Evolutionary conservation across 208 protist species (phyloP).

Genomic region (Trypanosomatidae sp.): DNA sequence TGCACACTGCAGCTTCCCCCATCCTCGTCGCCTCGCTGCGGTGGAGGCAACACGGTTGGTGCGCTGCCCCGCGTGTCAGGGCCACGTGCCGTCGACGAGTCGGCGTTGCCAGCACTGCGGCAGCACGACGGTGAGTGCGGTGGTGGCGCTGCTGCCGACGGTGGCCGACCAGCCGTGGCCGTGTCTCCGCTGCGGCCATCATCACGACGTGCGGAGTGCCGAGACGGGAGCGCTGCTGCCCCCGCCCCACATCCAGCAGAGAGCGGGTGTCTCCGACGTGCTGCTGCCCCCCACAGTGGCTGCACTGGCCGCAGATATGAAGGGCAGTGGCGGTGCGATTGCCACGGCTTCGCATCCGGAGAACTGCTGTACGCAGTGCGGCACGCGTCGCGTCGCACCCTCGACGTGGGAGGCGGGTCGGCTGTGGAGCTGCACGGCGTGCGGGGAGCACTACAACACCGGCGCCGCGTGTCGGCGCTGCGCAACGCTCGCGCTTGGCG

Average conservation of each 20-base stretch:
- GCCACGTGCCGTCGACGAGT: conserved; percentile 21
- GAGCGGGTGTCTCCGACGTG: background rate
- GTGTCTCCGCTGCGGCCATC: conserved; percentile 37
- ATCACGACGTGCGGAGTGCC: conserved; percentile 21
- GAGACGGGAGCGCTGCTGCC: background rate
- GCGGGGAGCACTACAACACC: conserved; percentile 24
- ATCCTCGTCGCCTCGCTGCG: conserved; percentile 45
- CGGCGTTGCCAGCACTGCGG: conserved; percentile 36
- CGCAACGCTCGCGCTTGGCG: conserved; percentile 35
- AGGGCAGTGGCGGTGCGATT: too few species aligned
- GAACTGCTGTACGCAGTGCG: conserved; percentile 36
- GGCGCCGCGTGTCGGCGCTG: conserved; percentile 43
- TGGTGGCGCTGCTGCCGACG: conserved; percentile 31
- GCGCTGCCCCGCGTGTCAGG: conserved; percentile 43
- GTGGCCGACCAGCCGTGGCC: conserved; percentile 40
- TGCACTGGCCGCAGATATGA: too few species aligned
- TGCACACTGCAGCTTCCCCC: conserved; percentile 30
- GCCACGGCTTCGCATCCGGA: too few species aligned
- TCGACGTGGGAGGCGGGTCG: conserved; percentile 35
- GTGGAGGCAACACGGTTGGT: conserved; percentile 22
- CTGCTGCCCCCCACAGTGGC: background rate
- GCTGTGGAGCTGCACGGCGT: conserved; percentile 46
- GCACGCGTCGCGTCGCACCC: conserved; percentile 27
- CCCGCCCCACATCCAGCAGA: background rate
- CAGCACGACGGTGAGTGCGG: conserved; percentile 20